These are phyloP conservation scores for Microsporum audouinii DNA, from an alignment of 2,329 filamentous ascomycete genomes.

Conservation along the genomic window DNA sequence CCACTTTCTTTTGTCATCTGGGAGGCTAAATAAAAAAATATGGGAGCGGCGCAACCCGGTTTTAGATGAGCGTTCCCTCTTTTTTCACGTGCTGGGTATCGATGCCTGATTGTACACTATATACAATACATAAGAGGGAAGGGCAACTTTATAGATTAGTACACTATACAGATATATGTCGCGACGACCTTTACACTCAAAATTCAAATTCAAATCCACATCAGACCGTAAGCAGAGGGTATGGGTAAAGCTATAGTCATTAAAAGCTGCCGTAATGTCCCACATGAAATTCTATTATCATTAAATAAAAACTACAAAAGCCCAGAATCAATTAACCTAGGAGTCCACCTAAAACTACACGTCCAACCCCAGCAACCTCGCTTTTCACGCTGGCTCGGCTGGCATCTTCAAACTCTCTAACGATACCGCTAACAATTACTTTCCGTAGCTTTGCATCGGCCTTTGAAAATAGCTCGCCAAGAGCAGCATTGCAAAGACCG, in stretches of 20 bases:
- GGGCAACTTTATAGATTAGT: not conserved
- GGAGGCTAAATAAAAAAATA: not conserved
- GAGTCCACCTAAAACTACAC: slow-evolving; percentile 77
- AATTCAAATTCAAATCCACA: too few species aligned
- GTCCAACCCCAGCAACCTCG: slow-evolving; percentile 75
- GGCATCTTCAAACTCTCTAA: slow-evolving; percentile 86
- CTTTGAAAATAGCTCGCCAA: slow-evolving; percentile 82
- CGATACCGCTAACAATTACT: slow-evolving; percentile 72
- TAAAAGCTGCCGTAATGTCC: not conserved
- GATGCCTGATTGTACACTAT: slow-evolving; percentile 1
- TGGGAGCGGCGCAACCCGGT: not conserved
- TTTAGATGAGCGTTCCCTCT: not conserved
- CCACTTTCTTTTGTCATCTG: not conserved
- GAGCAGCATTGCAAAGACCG: slow-evolving; percentile 54
- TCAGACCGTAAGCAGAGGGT: too few species aligned
- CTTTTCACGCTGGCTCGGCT: slow-evolving; percentile 63
- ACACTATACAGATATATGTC: not conserved
- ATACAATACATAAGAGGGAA: not conserved
- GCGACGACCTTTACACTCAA: not conserved
- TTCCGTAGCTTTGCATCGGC: slow-evolving; percentile 78
- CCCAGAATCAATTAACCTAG: slow-evolving; percentile 39
- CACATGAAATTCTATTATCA: not conserved
- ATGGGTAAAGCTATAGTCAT: not conserved
- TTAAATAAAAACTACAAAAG: not conserved
- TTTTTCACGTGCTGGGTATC: not conserved